phyloP scores from a whole-genome alignment of 495 filamentous ascomycete genomes.

The Aspergillus coremiiformis region DNA sequence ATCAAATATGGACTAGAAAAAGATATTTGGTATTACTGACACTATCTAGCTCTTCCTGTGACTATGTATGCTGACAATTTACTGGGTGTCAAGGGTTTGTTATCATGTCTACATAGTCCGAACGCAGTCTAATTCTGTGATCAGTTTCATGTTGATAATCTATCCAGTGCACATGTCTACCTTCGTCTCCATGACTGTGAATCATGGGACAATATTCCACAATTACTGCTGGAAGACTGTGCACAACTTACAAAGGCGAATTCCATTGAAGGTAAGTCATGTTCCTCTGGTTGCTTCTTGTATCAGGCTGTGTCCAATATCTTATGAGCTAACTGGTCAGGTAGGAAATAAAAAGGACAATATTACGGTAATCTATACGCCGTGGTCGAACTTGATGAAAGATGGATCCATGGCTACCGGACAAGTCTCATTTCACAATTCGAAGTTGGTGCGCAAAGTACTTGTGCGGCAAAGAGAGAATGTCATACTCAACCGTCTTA shows the following conservation, averaged over 20 bases:
- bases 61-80: not conserved
- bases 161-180: conserved; percentile 95
- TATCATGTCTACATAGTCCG: not conserved
- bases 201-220: conserved; percentile 74
- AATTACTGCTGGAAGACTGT: conserved; percentile 73
- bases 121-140: conserved; percentile 15
- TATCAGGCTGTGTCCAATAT: not conserved
- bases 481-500: conserved; percentile 85
- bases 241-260: conserved; percentile 97
- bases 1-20: conserved; percentile 90
- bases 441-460: conserved; percentile 71
- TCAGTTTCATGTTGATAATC: conserved; percentile 95
- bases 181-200: conserved; percentile 74
- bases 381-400: conserved; percentile 95
- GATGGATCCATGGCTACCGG: conserved; percentile 93
- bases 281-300: not conserved
- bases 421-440: conserved; percentile 91
- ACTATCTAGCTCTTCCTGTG: not conserved
- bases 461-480: conserved; percentile 74
- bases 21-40: conserved; percentile 72
- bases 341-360: conserved; percentile 97
- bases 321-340: not conserved
- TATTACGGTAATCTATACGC: conserved; percentile 91
- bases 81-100: conserved; percentile 39
- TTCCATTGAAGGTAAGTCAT: conserved; percentile 76